Evolutionary conservation across 1,284 basidiomycete species (phyloP).

Genomic region (Puccinia hordei): DNA sequence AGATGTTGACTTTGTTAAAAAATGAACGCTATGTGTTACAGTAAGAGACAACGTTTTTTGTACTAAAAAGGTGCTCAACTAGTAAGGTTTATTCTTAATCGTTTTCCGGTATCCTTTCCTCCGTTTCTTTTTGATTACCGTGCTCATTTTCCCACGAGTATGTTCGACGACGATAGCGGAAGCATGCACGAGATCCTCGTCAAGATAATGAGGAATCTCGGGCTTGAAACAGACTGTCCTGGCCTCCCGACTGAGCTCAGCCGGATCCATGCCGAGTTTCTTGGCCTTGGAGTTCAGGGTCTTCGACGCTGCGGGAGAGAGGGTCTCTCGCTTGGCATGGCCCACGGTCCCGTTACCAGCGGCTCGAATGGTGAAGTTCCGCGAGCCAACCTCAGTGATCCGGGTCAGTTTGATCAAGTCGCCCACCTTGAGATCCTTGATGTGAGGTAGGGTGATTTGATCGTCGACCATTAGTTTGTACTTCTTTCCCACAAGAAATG

Average conservation of each 20-base stretch:
- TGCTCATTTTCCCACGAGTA: constrained; percentile 88
- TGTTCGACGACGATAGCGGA: constrained; percentile 91
- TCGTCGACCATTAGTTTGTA: constrained; percentile 87
- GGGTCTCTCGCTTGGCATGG: constrained; percentile 26
- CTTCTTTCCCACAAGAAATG: constrained; percentile 81
- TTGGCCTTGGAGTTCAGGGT: constrained; percentile 32
- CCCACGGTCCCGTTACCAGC: constrained; percentile 60
- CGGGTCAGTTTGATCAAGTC: constrained; percentile 80
- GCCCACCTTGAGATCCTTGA: constrained; percentile 70
- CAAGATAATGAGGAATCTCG: constrained; percentile 51
- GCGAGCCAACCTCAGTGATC: constrained; percentile 89
- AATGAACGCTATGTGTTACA: neutral
- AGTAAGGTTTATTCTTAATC: constrained; percentile 74
- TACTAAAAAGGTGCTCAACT: constrained; percentile 8
- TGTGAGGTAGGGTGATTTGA: constrained; percentile 78
- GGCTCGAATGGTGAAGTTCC: constrained; percentile 85
- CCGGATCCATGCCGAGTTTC: constrained; percentile 55
- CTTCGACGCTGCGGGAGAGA: constrained; percentile 62
- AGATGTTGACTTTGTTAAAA: neutral
- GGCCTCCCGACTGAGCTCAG: neutral
- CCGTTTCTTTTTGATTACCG: constrained; percentile 90
- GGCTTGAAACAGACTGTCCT: constrained; percentile 54
- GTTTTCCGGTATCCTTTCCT: constrained; percentile 91
- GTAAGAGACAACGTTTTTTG: neutral
- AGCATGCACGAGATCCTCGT: constrained; percentile 65